Base-by-base conservation (phyloP, 129 eudicot genomes). In the Flaveria trinervia region DNA sequence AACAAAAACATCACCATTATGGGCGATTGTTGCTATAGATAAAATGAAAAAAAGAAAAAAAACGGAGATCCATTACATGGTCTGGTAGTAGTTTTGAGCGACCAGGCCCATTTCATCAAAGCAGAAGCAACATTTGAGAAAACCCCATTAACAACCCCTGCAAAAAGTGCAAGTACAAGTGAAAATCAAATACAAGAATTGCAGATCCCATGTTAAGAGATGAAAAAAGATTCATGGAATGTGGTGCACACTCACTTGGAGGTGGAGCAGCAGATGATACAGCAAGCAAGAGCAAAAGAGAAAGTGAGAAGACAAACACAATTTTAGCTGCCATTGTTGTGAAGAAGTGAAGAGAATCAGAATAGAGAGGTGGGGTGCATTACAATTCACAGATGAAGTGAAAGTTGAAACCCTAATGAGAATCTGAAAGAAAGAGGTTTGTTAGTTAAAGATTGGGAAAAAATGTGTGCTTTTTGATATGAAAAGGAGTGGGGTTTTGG, bases 41-140 rank as follows among this genome's bases (percentile, higher is more conserved):
- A 4, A 3, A 3, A 50, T 2, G 3, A 50, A 13, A 50, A 44
- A 9, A 50, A 13, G 43, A 72, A 45, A 13, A 22, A 18, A 62
- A 77, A 26, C 65, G 52, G 26, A 86, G 88, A 81, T 64, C 77
- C 64, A 68, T 72, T 77, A 94, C 99, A 86, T 76, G 99, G 86
- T 84, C 91, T 94, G 36, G 96, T 76, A 14, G 89, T 85, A 36
- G 92, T 59, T 80, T 84, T 86, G 67, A 94, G 89, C 7, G 99
- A 91, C 83, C 82, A 86, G 39, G 72, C 55, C 99, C 99, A 94
- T 85, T 91, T 94, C 92, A 91, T 78, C 69, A 87, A 73, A 71
- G 65, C 78, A 59, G 96, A 80, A 25, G 91, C 83, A 46, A 86
- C 90, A 80, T 89, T 87, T 70, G 99, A 91, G 70, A 94, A 76